Percentiles rank a stretch among this genome's conserved stretches.
These are phyloP conservation scores for Chlorella vulgaris DNA, from an alignment of 139 green algal species.

Conservation along the genomic window DNA sequence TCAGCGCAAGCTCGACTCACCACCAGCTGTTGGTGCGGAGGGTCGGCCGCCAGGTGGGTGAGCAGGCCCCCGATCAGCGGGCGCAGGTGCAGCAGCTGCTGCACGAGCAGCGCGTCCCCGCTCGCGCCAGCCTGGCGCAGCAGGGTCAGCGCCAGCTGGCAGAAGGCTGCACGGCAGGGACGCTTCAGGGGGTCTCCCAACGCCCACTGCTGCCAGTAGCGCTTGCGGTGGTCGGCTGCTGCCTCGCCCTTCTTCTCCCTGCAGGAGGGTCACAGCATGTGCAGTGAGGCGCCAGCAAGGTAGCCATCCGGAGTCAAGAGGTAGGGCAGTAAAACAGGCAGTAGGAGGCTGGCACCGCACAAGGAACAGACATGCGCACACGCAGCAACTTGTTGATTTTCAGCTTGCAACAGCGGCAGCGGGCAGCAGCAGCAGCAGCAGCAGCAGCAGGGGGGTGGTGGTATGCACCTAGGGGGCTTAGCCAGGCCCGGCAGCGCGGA, in stretches of 20 bases:
- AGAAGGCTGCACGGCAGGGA: conserved; percentile 59
- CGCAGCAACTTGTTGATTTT: no score
- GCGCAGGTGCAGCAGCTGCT: conserved; percentile 52
- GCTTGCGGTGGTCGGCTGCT: not conserved
- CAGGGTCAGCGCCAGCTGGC: conserved; percentile 52
- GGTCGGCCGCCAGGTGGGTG: conserved; percentile 59
- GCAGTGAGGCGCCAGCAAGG: not conserved
- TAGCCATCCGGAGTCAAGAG: not conserved
- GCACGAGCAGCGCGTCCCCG: conserved; percentile 40
- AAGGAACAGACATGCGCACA: no score
- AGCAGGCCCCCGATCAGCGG: conserved; percentile 56
- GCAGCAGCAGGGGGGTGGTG: not conserved
- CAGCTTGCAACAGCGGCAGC: no score
- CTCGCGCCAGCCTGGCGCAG: conserved; percentile 30
- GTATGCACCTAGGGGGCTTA: conserved; percentile 37
- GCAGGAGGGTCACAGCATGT: not conserved
- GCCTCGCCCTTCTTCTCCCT: conserved; percentile 27
- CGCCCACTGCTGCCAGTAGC: conserved; percentile 45
- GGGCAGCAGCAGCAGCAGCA: no score
- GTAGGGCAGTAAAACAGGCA: no score
- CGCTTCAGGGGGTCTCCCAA: conserved; percentile 46
- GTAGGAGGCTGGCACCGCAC: no score
- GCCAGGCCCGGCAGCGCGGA: conserved; percentile 54
- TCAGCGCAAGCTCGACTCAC: conserved; percentile 23
- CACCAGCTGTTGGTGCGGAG: conserved; percentile 38